A percentile compares a stretch with the other conserved stretches of the same genome.
phyloP scores from a whole-genome alignment of 2,329 filamentous ascomycete genomes.

The Trichoderma afroharzianum region DNA sequence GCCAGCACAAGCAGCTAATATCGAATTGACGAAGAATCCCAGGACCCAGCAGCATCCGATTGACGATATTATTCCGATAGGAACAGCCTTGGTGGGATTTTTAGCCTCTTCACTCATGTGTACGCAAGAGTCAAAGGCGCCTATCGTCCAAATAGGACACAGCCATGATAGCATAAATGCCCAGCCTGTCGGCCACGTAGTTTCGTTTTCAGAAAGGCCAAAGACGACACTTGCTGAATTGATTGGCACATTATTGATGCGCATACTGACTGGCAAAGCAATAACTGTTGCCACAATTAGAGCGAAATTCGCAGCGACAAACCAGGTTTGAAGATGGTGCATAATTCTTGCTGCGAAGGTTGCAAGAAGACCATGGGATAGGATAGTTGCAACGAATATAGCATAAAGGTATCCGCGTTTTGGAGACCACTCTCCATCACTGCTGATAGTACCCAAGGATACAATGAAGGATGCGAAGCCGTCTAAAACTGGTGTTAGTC shows the following conservation, averaged over 20 bases:
- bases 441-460: background rate
- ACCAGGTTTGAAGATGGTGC: conserved; percentile 9
- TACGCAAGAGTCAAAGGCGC: conserved; percentile 6
- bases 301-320: background rate
- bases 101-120: conserved; percentile 10
- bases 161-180: conserved; percentile 5
- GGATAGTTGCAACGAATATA: background rate
- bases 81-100: background rate
- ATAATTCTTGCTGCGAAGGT: background rate
- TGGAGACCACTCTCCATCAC: background rate
- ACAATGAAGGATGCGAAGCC: conserved; percentile 6
- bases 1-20: background rate
- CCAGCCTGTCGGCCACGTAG: background rate
- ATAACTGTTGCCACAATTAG: background rate
- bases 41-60: background rate
- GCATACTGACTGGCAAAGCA: background rate
- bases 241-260: background rate
- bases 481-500: background rate
- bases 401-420: background rate
- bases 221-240: background rate
- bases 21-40: background rate
- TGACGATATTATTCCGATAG: background rate
- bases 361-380: background rate
- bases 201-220: background rate
- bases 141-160: background rate